phyloP scores from a whole-genome alignment of 768 basidiomycete genomes.

The Russula griseocarnosa region DNA sequence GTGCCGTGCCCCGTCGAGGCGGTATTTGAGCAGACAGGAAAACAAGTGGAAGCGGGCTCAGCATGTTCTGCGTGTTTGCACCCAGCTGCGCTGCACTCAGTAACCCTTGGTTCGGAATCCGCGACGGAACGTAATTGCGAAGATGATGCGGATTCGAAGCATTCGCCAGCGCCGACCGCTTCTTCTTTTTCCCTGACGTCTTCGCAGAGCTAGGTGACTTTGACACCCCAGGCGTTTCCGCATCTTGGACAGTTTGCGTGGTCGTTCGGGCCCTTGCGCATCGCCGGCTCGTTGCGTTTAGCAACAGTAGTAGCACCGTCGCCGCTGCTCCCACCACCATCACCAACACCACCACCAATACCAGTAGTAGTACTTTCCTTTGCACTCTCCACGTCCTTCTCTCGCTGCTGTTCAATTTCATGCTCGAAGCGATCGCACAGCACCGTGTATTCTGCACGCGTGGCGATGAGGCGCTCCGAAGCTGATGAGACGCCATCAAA shows the following conservation, averaged over 20 bases:
- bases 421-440: constrained; percentile 67
- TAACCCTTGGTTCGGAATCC: constrained; percentile 51
- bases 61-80: constrained; percentile 44
- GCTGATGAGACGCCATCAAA: constrained; percentile 43
- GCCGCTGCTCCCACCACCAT: background rate
- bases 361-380: constrained; percentile 47
- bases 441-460: constrained; percentile 61
- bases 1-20: constrained; percentile 39
- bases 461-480: constrained; percentile 64
- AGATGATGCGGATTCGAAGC: constrained; percentile 95
- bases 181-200: constrained; percentile 78
- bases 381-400: constrained; percentile 47
- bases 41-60: constrained; percentile 59
- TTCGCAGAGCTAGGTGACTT: constrained; percentile 30
- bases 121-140: constrained; percentile 87
- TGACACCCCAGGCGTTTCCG: constrained; percentile 33
- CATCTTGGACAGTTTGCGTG: constrained; percentile 40
- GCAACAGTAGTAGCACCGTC: constrained; percentile 30
- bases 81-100: constrained; percentile 39
- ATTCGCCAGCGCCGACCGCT: constrained; percentile 84
- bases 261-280: constrained; percentile 28
- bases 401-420: constrained; percentile 68
- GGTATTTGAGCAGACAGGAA: constrained; percentile 70
- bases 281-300: constrained; percentile 18
- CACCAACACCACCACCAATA: constrained; percentile 31